Evolutionary conservation across 164 flowering plant genomes (phyloP).

Genomic region (Vitis cinerea): DNA sequence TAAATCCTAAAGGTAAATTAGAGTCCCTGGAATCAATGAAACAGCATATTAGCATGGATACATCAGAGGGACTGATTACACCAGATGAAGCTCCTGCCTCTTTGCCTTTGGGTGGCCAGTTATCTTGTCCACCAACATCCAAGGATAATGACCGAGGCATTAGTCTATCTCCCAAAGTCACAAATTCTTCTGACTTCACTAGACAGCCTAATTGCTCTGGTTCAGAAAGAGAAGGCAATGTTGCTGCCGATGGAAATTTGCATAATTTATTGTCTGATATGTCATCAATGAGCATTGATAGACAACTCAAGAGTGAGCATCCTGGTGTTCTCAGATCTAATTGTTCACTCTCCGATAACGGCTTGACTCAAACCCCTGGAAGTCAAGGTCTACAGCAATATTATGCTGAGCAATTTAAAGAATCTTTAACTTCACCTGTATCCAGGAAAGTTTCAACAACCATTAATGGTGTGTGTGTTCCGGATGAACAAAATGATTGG

Average conservation of each 20-base stretch:
- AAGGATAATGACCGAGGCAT: slow-evolving; percentile 18
- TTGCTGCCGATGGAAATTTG: slow-evolving; percentile 17
- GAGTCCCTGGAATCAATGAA: slow-evolving; percentile 29
- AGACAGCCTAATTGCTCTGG: slow-evolving; percentile 12
- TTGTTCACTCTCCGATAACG: slow-evolving; percentile 15
- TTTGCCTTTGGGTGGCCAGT: slow-evolving; percentile 6
- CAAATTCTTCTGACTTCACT: slow-evolving; percentile 9
- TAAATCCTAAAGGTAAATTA: slow-evolving; percentile 23
- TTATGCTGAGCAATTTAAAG: slow-evolving; percentile 22
- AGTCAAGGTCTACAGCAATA: slow-evolving; percentile 19
- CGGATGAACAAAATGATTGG: slow-evolving; percentile 22
- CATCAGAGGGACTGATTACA: slow-evolving; percentile 13
- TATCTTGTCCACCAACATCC: slow-evolving; percentile 5
- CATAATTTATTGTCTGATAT: slow-evolving; percentile 29
- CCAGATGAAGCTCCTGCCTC: slow-evolving; percentile 13
- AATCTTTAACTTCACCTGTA: slow-evolving; percentile 18
- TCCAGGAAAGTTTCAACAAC: slow-evolving; percentile 10
- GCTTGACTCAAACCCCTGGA: slow-evolving; percentile 13
- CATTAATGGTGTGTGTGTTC: slow-evolving; percentile 6
- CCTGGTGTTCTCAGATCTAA: slow-evolving; percentile 17
- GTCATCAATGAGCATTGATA: slow-evolving; percentile 28
- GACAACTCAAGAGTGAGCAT: slow-evolving; percentile 15
- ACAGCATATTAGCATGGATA: slow-evolving; percentile 21
- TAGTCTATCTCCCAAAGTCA: slow-evolving; percentile 6
- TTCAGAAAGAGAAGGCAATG: slow-evolving; percentile 14